Evolutionary conservation across 176 grass and related monocot species (phyloP).

Genomic region (Pharus latifolius): DNA sequence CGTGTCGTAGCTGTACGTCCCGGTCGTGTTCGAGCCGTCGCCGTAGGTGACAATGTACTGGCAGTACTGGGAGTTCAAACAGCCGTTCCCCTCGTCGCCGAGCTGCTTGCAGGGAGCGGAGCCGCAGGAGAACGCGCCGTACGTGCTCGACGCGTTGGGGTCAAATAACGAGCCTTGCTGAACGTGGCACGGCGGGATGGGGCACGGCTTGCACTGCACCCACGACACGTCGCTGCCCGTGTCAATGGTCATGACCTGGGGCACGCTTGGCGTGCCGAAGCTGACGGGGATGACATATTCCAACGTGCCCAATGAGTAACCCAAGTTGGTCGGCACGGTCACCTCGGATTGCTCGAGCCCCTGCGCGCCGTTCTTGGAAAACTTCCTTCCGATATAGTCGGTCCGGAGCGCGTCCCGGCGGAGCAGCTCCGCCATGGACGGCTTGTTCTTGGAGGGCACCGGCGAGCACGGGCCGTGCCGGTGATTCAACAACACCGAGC

Average conservation of each 20-base stretch:
- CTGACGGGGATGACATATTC: slow-evolving; percentile 47
- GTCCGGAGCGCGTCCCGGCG: slow-evolving; percentile 38
- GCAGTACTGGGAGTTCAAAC: slow-evolving; percentile 29
- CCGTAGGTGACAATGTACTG: slow-evolving; percentile 51
- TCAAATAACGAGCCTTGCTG: slow-evolving; percentile 40
- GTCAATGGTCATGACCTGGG: slow-evolving; percentile 42
- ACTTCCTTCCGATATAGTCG: slow-evolving; percentile 17
- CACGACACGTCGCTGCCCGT: slow-evolving; percentile 63
- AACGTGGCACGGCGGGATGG: slow-evolving; percentile 10
- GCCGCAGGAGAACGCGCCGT: slow-evolving; percentile 48
- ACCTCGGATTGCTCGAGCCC: neutral
- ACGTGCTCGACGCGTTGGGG: slow-evolving; percentile 42
- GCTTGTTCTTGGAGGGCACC: neutral
- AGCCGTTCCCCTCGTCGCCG: neutral
- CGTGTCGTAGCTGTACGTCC: slow-evolving; percentile 47
- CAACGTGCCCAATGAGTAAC: slow-evolving; percentile 7
- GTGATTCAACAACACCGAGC: slow-evolving; percentile 37
- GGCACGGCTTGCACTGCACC: slow-evolving; percentile 69
- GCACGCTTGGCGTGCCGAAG: slow-evolving; percentile 27
- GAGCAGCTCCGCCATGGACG: slow-evolving; percentile 28
- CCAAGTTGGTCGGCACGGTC: slow-evolving; percentile 12
- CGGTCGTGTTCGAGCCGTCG: slow-evolving; percentile 47
- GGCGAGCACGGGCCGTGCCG: slow-evolving; percentile 59
- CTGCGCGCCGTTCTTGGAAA: neutral
- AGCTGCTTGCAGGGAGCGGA: slow-evolving; percentile 13